These are phyloP conservation scores for Sporothrix pallida DNA, from an alignment of 2,329 filamentous ascomycete genomes.

Conservation along the genomic window DNA sequence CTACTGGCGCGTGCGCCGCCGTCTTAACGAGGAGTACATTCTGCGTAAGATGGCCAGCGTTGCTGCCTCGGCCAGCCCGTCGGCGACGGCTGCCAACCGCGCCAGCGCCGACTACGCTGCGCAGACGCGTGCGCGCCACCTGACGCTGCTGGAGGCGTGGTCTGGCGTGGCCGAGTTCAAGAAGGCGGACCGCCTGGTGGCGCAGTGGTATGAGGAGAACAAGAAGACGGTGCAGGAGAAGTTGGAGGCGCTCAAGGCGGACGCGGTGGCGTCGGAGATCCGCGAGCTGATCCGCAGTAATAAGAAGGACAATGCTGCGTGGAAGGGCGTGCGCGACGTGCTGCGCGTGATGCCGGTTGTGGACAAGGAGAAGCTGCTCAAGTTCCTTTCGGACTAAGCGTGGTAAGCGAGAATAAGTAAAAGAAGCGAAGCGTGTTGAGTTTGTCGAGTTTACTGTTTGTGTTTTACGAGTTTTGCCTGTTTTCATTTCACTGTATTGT, in stretches of 20 bases:
- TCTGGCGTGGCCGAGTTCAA: constrained; percentile 78
- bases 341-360: constrained; percentile 84
- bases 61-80: constrained; percentile 43
- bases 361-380: constrained; percentile 83
- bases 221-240: constrained; percentile 80
- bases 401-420: too few relatives aligned
- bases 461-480: too few relatives aligned
- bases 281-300: constrained; percentile 71
- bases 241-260: constrained; percentile 81
- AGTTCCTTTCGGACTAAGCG: constrained; percentile 51
- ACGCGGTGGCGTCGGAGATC: constrained; percentile 67
- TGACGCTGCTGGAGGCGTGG: constrained; percentile 83
- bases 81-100: constrained; percentile 41
- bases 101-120: constrained; percentile 47
- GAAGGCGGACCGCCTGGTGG: constrained; percentile 79
- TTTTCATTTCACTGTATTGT: not conserved
- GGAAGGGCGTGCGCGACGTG: constrained; percentile 86
- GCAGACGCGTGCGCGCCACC: constrained; percentile 66
- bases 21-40: constrained; percentile 96
- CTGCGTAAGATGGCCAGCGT: constrained; percentile 78
- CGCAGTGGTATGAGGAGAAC: constrained; percentile 96
- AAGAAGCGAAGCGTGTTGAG: not conserved
- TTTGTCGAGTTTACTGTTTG: too few relatives aligned
- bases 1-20: constrained; percentile 98
- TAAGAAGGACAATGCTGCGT: constrained; percentile 73